A percentile compares a stretch with the other conserved stretches of the same genome.
Conservation (phyloP, 805 yeast genomes). For the Teunomyces pallodes region DNA sequence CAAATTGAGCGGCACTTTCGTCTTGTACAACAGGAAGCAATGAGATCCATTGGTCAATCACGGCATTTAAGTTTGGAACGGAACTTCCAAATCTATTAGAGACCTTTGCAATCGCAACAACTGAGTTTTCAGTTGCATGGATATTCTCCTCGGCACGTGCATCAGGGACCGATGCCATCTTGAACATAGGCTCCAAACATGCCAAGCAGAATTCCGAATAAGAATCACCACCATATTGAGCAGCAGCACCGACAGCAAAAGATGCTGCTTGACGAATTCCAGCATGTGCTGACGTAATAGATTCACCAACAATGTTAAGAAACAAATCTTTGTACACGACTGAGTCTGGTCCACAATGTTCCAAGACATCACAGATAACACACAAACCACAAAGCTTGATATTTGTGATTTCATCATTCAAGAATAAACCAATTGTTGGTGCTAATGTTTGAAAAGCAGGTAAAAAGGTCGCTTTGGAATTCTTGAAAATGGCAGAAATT, state of each 20-base stretch:
- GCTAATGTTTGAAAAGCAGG: slow-evolving; percentile 62
- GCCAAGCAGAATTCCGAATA: slow-evolving; percentile 64
- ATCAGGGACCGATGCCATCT: slow-evolving; percentile 72
- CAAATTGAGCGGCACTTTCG: slow-evolving; percentile 83
- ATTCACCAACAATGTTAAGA: slow-evolving; percentile 60
- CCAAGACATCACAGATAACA: slow-evolving; percentile 76
- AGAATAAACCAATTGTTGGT: slow-evolving; percentile 59
- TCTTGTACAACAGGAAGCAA: slow-evolving; percentile 82
- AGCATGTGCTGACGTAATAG: slow-evolving; percentile 64
- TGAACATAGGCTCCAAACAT: slow-evolving; percentile 72
- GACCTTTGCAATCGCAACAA: slow-evolving; percentile 80
- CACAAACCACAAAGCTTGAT: slow-evolving; percentile 76
- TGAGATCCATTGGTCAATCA: slow-evolving; percentile 73
- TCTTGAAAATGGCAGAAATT: slow-evolving; percentile 66
- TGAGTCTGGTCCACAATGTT: slow-evolving; percentile 71
- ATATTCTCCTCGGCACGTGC: slow-evolving; percentile 83
- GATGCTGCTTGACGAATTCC: slow-evolving; percentile 85
- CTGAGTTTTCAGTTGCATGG: slow-evolving; percentile 82
- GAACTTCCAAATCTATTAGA: slow-evolving; percentile 59
- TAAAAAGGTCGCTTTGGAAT: slow-evolving; percentile 54
- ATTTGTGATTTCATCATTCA: slow-evolving; percentile 66
- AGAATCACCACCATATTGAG: slow-evolving; percentile 67
- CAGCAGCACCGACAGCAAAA: slow-evolving; percentile 80
- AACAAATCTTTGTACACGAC: slow-evolving; percentile 63
- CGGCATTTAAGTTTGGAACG: slow-evolving; percentile 60